These are phyloP conservation scores for Aspergillus aculeatus DNA, from an alignment of 2,329 filamentous ascomycete species.

Conservation along the genomic window DNA sequence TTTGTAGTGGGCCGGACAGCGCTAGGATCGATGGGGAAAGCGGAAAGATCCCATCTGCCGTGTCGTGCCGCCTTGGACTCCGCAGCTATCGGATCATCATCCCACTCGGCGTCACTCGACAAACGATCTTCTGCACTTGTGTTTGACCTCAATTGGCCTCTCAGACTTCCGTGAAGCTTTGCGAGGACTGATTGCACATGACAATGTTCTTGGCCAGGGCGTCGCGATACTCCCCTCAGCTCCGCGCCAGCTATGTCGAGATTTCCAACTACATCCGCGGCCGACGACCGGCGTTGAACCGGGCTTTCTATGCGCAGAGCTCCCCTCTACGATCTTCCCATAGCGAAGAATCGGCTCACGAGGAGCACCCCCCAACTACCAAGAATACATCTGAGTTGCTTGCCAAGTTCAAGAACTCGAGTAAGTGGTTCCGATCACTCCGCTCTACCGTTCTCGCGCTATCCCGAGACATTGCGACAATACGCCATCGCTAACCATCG, in stretches of 20 bases:
- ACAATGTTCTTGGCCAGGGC: conserved; percentile 26
- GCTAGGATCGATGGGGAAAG: conserved; percentile 26
- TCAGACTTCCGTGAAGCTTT: not conserved
- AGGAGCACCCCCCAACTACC: conserved; percentile 22
- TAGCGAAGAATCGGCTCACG: conserved; percentile 20
- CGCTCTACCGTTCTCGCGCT: not conserved
- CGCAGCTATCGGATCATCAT: not conserved
- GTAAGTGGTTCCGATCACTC: conserved; percentile 30
- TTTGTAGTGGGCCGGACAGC: conserved; percentile 23
- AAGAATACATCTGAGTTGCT: conserved; percentile 29
- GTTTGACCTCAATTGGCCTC: not conserved
- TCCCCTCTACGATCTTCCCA: conserved; percentile 22
- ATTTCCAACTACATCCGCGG: conserved; percentile 39
- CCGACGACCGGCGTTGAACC: conserved; percentile 14
- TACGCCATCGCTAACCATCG: not conserved
- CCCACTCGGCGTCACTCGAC: not conserved
- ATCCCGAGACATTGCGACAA: not conserved
- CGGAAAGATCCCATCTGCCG: conserved; percentile 21
- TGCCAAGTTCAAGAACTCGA: conserved; percentile 47
- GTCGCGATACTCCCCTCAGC: conserved; percentile 25
- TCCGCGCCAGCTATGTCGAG: conserved; percentile 38
- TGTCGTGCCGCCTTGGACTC: not conserved
- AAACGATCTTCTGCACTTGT: too few relatives aligned
- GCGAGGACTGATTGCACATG: not conserved
- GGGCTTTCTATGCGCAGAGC: conserved; percentile 8